Percentiles rank a stretch among this genome's conserved stretches.
Evolutionary conservation across 2,329 filamentous ascomycete species (phyloP).

Genomic region (Coniochaeta ligniaria): DNA sequence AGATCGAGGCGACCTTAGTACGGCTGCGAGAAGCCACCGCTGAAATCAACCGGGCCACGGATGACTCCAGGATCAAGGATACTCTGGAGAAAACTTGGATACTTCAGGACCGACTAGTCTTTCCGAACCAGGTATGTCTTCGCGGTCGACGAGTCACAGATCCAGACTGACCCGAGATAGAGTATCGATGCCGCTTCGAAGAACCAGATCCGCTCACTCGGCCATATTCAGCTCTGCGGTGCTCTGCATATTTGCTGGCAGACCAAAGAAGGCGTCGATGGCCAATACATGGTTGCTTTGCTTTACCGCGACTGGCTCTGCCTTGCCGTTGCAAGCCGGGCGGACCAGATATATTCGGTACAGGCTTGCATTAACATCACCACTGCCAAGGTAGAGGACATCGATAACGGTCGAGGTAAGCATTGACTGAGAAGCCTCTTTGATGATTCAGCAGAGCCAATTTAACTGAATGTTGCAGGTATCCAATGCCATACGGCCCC

Average conservation of each 20-base stretch:
- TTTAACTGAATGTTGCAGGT: conserved; percentile 47
- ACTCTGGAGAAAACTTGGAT: conserved; percentile 77
- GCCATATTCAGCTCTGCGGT: conserved; percentile 75
- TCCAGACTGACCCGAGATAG: conserved; percentile 22
- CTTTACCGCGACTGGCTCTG: conserved; percentile 78
- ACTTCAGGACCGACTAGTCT: conserved; percentile 73
- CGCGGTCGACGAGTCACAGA: neutral
- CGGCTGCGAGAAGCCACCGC: conserved; percentile 67
- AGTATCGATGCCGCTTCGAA: conserved; percentile 45
- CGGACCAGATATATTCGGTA: conserved; percentile 63
- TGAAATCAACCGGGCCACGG: conserved; percentile 78
- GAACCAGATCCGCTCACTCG: conserved; percentile 69
- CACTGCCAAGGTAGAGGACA: conserved; percentile 60
- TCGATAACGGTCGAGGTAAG: conserved; percentile 67
- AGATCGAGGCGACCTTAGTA: conserved; percentile 66
- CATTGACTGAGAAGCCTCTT: neutral
- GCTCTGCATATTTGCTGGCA: conserved; percentile 80
- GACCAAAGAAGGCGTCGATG: conserved; percentile 57
- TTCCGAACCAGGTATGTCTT: conserved; percentile 59
- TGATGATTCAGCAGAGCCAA: neutral
- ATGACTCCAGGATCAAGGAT: conserved; percentile 62
- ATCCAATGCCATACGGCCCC: conserved; percentile 81
- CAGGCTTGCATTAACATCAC: conserved; percentile 66
- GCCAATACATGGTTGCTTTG: conserved; percentile 77
- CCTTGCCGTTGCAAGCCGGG: conserved; percentile 60